Conservation (phyloP, 2,329 filamentous ascomycete species). For the Cladophialophora psammophila region DNA sequence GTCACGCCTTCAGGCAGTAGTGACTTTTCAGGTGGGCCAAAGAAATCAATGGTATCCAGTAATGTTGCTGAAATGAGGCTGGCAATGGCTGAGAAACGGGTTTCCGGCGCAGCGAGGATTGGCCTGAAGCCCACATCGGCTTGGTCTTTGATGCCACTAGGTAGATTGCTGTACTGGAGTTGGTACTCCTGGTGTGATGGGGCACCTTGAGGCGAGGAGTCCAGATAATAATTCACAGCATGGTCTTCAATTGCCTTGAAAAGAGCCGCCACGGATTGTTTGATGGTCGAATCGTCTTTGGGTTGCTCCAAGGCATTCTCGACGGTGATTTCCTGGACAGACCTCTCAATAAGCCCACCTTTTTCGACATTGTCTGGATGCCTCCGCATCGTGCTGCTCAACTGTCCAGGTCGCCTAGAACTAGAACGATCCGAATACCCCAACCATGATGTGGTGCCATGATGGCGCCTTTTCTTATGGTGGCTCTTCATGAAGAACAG, state of each 20-base stretch:
- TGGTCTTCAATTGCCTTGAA: slow-evolving; percentile 18
- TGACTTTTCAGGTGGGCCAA: slow-evolving; percentile 7
- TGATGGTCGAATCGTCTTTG: slow-evolving; percentile 10
- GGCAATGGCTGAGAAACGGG: slow-evolving; percentile 8
- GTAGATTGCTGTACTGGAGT: not conserved
- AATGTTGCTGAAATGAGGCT: slow-evolving; percentile 9
- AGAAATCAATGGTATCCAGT: slow-evolving; percentile 20
- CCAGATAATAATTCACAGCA: slow-evolving; percentile 8
- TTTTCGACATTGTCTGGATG: not conserved
- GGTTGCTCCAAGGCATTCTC: slow-evolving; percentile 14
- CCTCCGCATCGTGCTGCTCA: slow-evolving; percentile 6
- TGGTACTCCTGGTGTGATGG: not conserved
- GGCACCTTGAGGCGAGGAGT: not conserved
- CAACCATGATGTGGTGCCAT: not conserved
- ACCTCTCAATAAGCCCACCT: slow-evolving; percentile 2
- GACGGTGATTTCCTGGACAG: slow-evolving; percentile 9
- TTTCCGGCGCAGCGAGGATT: not conserved
- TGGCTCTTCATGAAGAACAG: slow-evolving; percentile 3
- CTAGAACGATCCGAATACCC: not conserved
- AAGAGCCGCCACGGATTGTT: not conserved
- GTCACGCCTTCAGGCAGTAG: slow-evolving; percentile 12
- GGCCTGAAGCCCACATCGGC: not conserved
- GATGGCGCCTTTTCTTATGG: not conserved
- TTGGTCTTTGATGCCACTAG: not conserved
- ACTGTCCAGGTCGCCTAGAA: not conserved